These are phyloP conservation scores for Arctostaphylos glauca DNA, from an alignment of 148 eudicot genomes.

Conservation along the genomic window DNA sequence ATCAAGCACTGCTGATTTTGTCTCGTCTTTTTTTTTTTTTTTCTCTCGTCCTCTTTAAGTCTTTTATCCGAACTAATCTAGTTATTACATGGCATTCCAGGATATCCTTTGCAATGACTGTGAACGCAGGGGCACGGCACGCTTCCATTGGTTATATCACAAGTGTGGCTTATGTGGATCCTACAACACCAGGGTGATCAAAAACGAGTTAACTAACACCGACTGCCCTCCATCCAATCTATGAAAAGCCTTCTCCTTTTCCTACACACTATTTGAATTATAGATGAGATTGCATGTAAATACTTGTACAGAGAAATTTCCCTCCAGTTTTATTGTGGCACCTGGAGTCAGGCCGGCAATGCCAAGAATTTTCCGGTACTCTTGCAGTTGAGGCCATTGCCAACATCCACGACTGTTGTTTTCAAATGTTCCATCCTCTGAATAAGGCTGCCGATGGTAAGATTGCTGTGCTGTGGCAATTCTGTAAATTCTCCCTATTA, in stretches of 20 bases:
- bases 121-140: constrained; percentile 66
- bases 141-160: constrained; percentile 96
- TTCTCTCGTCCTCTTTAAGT: not conserved
- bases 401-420: not conserved
- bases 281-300: constrained; percentile 1
- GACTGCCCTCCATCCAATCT: constrained; percentile 37
- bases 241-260: constrained; percentile 10
- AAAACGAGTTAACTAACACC: constrained; percentile 33
- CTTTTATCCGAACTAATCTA: not conserved
- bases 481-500: too few species aligned
- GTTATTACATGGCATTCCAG: constrained; percentile 31
- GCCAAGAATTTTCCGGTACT: not conserved
- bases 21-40: not conserved
- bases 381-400: not conserved
- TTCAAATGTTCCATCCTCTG: not conserved
- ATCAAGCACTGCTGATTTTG: constrained; percentile 3
- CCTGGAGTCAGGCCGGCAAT: not conserved
- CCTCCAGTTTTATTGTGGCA: not conserved
- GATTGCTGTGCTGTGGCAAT: too few species aligned
- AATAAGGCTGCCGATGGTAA: too few species aligned
- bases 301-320: constrained; percentile 18
- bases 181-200: constrained; percentile 83
- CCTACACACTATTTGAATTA: not conserved
- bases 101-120: constrained; percentile 93
- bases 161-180: constrained; percentile 85